phyloP scores from a whole-genome alignment of 2,329 filamentous ascomycete species.

The Colletotrichum limetticola region DNA sequence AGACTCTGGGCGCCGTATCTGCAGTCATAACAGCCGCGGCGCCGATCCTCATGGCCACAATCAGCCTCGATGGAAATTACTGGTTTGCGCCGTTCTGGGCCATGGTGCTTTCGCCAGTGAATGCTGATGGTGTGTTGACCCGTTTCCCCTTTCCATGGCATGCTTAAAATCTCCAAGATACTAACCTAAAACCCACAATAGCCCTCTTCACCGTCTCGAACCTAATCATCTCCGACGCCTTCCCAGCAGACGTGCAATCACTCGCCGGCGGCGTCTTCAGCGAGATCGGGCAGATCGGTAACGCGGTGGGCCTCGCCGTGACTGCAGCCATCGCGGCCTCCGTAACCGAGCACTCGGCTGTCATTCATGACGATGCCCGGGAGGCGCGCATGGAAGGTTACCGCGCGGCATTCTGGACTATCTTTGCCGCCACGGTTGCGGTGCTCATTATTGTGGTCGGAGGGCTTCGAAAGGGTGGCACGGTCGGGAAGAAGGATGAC shows the following conservation, averaged over 20 bases:
- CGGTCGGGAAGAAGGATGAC: slow-evolving; percentile 58
- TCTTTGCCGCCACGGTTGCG: slow-evolving; percentile 56
- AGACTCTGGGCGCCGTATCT: slow-evolving; percentile 50
- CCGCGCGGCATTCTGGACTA: slow-evolving; percentile 63
- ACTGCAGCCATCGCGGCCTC: slow-evolving; percentile 59
- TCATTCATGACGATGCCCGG: slow-evolving; percentile 28
- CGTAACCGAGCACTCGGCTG: slow-evolving; percentile 52
- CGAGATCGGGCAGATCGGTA: slow-evolving; percentile 67
- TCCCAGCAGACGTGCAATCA: slow-evolving; percentile 64
- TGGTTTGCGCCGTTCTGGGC: slow-evolving; percentile 60
- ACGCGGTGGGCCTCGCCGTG: slow-evolving; percentile 61
- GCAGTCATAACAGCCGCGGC: slow-evolving; percentile 56
- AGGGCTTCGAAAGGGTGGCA: slow-evolving; percentile 58
- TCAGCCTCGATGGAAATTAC: slow-evolving; percentile 58
- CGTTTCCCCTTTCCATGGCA: neutral
- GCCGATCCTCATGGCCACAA: slow-evolving; percentile 65
- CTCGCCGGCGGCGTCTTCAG: slow-evolving; percentile 71
- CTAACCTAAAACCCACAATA: slow-evolving; percentile 9
- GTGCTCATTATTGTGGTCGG: slow-evolving; percentile 50
- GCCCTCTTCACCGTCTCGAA: slow-evolving; percentile 66
- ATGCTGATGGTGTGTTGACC: slow-evolving; percentile 48
- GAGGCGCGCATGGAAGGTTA: slow-evolving; percentile 61
- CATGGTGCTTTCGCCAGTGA: slow-evolving; percentile 55
- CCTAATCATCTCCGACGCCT: slow-evolving; percentile 64
- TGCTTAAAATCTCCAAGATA: neutral